phyloP scores from a whole-genome alignment of 306 rosid genomes.

The Castanea mollissima region DNA sequence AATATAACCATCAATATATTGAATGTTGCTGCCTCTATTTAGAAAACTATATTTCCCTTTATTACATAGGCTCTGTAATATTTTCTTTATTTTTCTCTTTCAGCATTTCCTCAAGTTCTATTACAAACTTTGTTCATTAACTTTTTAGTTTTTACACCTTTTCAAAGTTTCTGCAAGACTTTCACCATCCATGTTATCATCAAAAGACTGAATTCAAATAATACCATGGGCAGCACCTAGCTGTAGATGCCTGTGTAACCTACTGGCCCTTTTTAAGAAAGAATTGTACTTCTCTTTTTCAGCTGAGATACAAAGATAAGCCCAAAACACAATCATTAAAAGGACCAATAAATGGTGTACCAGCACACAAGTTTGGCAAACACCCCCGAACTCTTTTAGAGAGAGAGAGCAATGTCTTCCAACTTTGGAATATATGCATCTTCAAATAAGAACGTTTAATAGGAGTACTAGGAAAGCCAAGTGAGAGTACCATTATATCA shows the following conservation, averaged over 20 bases:
- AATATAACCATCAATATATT: background rate
- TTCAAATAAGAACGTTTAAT: background rate
- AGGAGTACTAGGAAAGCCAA: background rate
- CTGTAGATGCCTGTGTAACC: background rate
- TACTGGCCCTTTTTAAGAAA: background rate
- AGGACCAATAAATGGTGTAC: background rate
- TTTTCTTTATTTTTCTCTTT: background rate
- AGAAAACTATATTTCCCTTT: background rate
- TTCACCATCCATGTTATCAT: background rate
- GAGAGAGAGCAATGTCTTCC: too few relatives aligned
- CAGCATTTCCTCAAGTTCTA: background rate
- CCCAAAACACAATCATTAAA: too few relatives aligned
- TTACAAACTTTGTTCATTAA: background rate
- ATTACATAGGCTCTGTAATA: background rate
- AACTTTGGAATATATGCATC: too few relatives aligned
- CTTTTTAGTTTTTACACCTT: background rate
- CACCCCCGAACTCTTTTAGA: background rate
- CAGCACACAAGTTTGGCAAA: background rate
- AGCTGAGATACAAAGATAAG: too few relatives aligned
- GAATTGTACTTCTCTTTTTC: too few relatives aligned
- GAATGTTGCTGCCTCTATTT: background rate
- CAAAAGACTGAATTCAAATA: background rate
- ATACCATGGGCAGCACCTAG: background rate
- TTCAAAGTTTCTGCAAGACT: background rate
- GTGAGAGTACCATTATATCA: background rate